Percentiles rank a stretch among this genome's conserved stretches.
Evolutionary conservation across 306 rosid species (phyloP).

Genomic region (Citrullus colocynthis): DNA sequence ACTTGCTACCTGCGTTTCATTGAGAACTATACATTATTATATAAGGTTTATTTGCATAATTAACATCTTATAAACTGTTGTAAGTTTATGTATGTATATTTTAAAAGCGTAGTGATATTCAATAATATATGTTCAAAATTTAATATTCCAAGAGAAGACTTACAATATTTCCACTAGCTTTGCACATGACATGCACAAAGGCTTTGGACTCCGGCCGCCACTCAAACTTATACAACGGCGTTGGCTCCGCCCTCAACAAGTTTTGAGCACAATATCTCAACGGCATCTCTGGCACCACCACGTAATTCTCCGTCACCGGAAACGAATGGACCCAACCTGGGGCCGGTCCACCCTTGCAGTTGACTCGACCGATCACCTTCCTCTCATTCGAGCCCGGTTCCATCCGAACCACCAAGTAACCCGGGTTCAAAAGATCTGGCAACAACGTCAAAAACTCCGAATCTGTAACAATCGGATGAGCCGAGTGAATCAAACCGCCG

Average conservation of each 20-base stretch:
- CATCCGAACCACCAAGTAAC: slow-evolving; percentile 70
- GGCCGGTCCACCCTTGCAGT: slow-evolving; percentile 51
- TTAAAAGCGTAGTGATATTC: neutral
- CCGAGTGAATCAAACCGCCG: slow-evolving; percentile 83
- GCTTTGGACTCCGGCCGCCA: slow-evolving; percentile 81
- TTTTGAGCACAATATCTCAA: slow-evolving; percentile 72
- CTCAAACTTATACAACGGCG: slow-evolving; percentile 75
- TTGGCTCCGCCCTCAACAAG: slow-evolving; percentile 75
- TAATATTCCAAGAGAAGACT: slow-evolving; percentile 3
- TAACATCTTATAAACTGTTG: no score
- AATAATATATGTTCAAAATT: neutral
- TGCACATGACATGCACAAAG: slow-evolving; percentile 74
- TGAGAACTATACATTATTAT: neutral
- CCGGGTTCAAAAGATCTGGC: slow-evolving; percentile 70
- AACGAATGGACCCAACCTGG: slow-evolving; percentile 96
- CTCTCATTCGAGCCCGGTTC: slow-evolving; percentile 63
- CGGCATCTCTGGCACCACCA: slow-evolving; percentile 78
- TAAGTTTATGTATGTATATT: no score
- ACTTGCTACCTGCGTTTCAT: slow-evolving; percentile 44
- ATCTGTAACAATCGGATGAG: slow-evolving; percentile 83
- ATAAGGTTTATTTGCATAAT: no score
- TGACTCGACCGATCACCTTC: slow-evolving; percentile 58
- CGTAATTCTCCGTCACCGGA: slow-evolving; percentile 64
- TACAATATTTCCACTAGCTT: slow-evolving; percentile 64
- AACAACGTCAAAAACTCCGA: slow-evolving; percentile 55